Conservation (phyloP, 495 filamentous ascomycete genomes). For the Astrothelium subdiscretum region DNA sequence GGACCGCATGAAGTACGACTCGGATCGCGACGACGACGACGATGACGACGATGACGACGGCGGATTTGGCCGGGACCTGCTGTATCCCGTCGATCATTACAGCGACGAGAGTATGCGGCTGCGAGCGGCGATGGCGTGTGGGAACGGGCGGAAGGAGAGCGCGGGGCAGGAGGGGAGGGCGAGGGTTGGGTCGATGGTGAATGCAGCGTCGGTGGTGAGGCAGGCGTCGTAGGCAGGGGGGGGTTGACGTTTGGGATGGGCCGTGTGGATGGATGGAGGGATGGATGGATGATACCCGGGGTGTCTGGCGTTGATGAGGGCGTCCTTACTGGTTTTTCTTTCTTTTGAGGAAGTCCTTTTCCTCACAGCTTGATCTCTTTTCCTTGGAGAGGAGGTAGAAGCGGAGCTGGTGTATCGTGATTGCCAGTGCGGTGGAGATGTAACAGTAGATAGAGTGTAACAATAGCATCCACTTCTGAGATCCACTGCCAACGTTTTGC, state of each 20-base stretch:
- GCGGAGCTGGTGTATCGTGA: background rate
- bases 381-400: background rate
- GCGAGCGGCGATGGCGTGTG: constrained; percentile 1
- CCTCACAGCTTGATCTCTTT: background rate
- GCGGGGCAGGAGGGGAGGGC: background rate
- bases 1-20: constrained; percentile 3
- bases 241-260: background rate
- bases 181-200: background rate
- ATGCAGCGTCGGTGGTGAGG: background rate
- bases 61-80: constrained; percentile 2
- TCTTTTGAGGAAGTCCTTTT: background rate
- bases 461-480: background rate
- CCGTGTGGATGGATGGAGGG: background rate
- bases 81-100: background rate
- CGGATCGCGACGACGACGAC: background rate
- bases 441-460: background rate
- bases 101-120: constrained; percentile 1
- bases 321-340: background rate
- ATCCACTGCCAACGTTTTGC: background rate
- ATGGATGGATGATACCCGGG: background rate
- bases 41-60: background rate
- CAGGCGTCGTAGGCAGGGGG: background rate
- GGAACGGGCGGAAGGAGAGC: background rate
- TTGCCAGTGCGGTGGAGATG: background rate
- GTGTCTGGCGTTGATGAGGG: background rate